Evolutionary conservation across 208 protist species (phyloP), one percentile per base, ranked within the genome.

Genomic region (Leishmania turanica): DNA sequence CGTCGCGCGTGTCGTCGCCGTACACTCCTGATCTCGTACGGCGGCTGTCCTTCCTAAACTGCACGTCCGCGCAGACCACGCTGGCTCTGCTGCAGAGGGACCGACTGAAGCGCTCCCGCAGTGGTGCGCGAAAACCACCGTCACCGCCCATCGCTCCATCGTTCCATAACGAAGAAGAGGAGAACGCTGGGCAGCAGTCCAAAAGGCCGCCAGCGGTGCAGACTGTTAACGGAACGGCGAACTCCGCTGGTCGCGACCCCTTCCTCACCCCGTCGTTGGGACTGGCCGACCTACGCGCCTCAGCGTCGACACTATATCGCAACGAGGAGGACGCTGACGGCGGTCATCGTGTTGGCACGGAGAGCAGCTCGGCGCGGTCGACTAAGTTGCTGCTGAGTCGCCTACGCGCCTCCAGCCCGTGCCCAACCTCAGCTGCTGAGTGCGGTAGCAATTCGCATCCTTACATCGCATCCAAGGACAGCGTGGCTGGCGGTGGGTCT

Each of bases 21-120:
- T 85, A 75, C 77, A 85, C 75, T 37, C 72, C 82, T 34, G 77
- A 85, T n/a, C 77, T 81, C 27, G 77, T 51, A 13, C 77, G 64
- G 17, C 77, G 82, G 9, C 77, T 85, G 11, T 71, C 82, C 21
- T 70, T 75, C 42, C 40, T 85, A 34, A 85, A 80, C 53, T 77
- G 82, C 47, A 78, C 77, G 40, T 56, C 82, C 17, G 62, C 58
- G 15, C 51, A 42, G 40, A 31, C 71, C 17, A 60, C 75, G n/a
- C n/a, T 78, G 24, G 49, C 70, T 7, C 58, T 64, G 13, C 24
- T 85, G 37, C 77, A 47, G 34, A 37, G 13, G 11, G 82, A 78
- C 65, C 77, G 82, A 13, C 77, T 81, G 60, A 85, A 81, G 77
- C 77, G 51, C n/a, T 21, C 5, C 34, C 82, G 77, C 34, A 42